A percentile compares a stretch with the other conserved stretches of the same genome.
Conservation (phyloP, 169 alveolate genomes). For the Plasmodium reichenowi region DNA sequence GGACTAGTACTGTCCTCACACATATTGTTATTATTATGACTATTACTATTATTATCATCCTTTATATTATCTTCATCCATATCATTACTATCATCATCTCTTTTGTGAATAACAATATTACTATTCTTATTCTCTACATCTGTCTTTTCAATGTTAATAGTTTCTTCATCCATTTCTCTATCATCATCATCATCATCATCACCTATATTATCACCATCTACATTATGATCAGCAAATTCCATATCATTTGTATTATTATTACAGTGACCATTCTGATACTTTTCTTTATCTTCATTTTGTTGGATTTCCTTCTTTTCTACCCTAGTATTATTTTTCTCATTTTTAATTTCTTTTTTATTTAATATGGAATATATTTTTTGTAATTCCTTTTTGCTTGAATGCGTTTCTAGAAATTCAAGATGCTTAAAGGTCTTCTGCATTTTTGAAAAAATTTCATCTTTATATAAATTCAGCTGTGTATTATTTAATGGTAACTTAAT, state of each 20-base stretch:
- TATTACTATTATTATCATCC: too few species aligned
- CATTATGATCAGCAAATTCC: not conserved
- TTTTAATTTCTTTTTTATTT: constrained; percentile 24
- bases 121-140: constrained; percentile 48
- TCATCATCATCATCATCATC: constrained; percentile 61
- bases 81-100: constrained; percentile 12
- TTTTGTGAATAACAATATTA: constrained; percentile 30
- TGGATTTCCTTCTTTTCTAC: not conserved
- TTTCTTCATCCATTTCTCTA: constrained; percentile 56
- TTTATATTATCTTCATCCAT: not conserved
- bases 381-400: constrained; percentile 42
- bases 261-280: not conserved
- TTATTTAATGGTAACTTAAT: constrained; percentile 78
- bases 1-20: constrained; percentile 30
- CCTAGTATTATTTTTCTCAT: not conserved
- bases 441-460: constrained; percentile 77
- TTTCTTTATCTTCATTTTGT: not conserved
- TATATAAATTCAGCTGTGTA: constrained; percentile 79
- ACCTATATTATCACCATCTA: not conserved
- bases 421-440: constrained; percentile 67
- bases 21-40: constrained; percentile 24
- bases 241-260: not conserved
- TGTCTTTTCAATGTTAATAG: constrained; percentile 62
- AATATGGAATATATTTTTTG: constrained; percentile 9
- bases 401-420: constrained; percentile 40